Conservation (phyloP, 257 asterid genomes). For the Thymus mandschuricus region DNA sequence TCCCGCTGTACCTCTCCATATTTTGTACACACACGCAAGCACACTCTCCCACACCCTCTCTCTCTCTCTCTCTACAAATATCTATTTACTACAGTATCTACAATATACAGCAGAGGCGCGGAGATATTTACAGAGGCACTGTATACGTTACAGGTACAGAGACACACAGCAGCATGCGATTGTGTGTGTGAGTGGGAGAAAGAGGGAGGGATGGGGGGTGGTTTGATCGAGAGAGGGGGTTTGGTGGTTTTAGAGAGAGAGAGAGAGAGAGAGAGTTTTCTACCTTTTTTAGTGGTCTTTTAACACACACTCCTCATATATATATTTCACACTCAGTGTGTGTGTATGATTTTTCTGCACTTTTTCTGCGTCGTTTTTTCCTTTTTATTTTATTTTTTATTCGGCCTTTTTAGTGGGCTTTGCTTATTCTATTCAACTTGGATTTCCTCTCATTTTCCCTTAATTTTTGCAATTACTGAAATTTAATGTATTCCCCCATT, state of each 20-base stretch:
- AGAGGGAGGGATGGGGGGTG: constrained; percentile 31
- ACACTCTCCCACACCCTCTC: constrained; percentile 1
- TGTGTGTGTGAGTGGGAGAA: constrained; percentile 26
- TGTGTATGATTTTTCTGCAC: constrained; percentile 39
- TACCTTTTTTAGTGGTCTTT: constrained; percentile 25
- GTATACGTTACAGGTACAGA: constrained; percentile 21
- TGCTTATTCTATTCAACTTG: constrained; percentile 23
- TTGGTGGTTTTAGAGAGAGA: constrained; percentile 46
- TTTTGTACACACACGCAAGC: constrained; percentile 14
- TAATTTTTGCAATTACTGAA: not conserved
- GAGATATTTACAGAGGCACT: constrained; percentile 34
- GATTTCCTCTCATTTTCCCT: constrained; percentile 10
- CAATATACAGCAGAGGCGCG: constrained; percentile 17
- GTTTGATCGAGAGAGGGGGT: constrained; percentile 48
- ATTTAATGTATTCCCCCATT: no score
- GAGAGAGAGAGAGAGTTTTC: constrained; percentile 31
- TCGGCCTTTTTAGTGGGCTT: constrained; percentile 27
- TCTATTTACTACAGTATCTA: constrained; percentile 26
- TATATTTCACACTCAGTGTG: constrained; percentile 41
- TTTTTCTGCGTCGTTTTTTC: constrained; percentile 35
- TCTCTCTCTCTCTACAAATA: constrained; percentile 27
- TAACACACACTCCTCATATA: constrained; percentile 37
- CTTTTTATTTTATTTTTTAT: constrained; percentile 18
- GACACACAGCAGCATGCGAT: constrained; percentile 34
- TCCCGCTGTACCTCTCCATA: constrained; percentile 66